Base-by-base conservation (phyloP, 1,284 basidiomycete genomes). In the Rhodotorula sp. region DNA sequence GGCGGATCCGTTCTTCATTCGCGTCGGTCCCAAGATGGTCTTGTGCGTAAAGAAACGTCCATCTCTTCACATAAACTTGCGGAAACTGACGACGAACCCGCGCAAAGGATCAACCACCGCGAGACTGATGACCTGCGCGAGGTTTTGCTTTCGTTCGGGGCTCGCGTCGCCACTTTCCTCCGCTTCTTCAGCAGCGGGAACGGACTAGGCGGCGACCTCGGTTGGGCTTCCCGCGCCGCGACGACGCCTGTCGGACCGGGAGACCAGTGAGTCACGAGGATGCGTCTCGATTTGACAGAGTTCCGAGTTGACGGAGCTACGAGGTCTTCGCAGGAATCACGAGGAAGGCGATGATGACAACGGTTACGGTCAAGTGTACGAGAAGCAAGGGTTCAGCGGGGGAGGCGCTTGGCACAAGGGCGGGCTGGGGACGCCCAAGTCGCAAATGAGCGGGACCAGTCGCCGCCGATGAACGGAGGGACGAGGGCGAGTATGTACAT, bases 201-300 rank as follows among this genome's bases (percentile, higher is more conserved):
- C n/a, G 67, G 67, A 0, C 62, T 68, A 29, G 67, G 67, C 8
- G 45, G n/a, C 4, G 67, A 64, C 45, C 37, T 59, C 17, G 63
- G 63, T 1, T 64, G 63, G 63, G 33, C 46, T 6, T 53, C 30
- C 45, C 20, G 63, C 29, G 10, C 53, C 3, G 6, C 26, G 10
- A 46, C 61, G 53, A 42, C 61, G 44, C 53, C 53, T 10, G 29
- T 62, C 53, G 53, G 53, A 12, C 61, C 53, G 10, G 63, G 48
- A 30, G 63, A 64, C 29, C 45, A 58, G 63, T 59, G 6, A 44
- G 51, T 44, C 37, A 37, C 10, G 6, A 37, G 37, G 8, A 6
- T 37, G 10, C 45, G 24, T 22, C 29, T 26, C 10, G 7, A 42
- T 15, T 20, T 46, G 20, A 6, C 17, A 22, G 17, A 5, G 10